A percentile compares a stretch with the other conserved stretches of the same genome.
Evolutionary conservation across 2,329 filamentous ascomycete genomes (phyloP).

Genomic region (Fusarium fracticaudum): DNA sequence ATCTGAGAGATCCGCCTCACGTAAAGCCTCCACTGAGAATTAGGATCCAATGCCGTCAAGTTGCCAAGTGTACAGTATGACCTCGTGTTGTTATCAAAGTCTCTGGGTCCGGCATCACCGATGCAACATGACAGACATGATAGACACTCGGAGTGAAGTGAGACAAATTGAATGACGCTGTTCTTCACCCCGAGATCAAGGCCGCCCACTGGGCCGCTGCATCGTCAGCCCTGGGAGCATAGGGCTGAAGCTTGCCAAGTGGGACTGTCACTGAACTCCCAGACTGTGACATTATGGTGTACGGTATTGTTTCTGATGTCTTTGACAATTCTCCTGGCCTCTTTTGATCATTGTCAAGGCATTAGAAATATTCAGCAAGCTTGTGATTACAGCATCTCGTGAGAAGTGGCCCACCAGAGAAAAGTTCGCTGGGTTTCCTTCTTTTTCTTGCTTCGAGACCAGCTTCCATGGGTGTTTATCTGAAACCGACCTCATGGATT

Average conservation of each 20-base stretch:
- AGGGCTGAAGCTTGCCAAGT: conserved; percentile 38
- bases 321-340: neutral
- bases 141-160: neutral
- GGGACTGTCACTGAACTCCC: conserved; percentile 21
- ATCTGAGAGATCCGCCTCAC: conserved; percentile 21
- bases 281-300: conserved; percentile 1
- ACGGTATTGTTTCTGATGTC: neutral
- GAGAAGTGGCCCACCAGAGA: neutral
- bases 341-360: neutral
- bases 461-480: neutral
- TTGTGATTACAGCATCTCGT: neutral
- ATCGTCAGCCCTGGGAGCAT: conserved; percentile 26
- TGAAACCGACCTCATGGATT: conserved; percentile 15
- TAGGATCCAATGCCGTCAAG: neutral
- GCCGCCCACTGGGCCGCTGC: conserved; percentile 23
- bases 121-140: neutral
- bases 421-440: neutral
- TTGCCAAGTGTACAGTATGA: neutral
- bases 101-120: conserved; percentile 4
- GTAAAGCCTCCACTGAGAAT: conserved; percentile 15
- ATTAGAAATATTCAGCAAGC: neutral
- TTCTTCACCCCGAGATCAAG: conserved; percentile 3
- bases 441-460: neutral
- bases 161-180: neutral
- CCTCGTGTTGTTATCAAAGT: neutral